Evolutionary conservation across 768 basidiomycete genomes (phyloP).

Genomic region (Boletus pseudopeckii): DNA sequence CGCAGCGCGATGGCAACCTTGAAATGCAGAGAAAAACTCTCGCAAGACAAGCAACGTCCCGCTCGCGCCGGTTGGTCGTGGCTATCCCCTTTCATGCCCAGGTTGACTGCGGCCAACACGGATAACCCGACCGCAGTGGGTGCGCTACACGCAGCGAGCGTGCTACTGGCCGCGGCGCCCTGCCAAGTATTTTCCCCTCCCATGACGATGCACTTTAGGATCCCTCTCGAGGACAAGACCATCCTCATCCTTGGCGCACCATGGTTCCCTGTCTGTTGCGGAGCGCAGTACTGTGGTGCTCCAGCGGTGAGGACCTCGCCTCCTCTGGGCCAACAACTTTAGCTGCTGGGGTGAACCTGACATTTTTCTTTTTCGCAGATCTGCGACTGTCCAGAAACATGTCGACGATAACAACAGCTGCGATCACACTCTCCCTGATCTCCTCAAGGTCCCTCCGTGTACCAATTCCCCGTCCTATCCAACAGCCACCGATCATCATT

Average conservation of each 20-base stretch:
- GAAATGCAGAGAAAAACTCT: not conserved
- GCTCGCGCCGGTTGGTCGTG: not conserved
- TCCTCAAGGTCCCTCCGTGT: not conserved
- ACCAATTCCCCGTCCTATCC: not conserved
- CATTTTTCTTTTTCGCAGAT: not conserved
- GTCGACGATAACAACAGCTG: not conserved
- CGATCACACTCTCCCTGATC: not conserved
- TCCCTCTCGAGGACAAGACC: conserved; percentile 18
- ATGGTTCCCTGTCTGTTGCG: conserved; percentile 2
- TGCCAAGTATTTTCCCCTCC: conserved; percentile 19
- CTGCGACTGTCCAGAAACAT: not conserved
- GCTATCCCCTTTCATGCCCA: conserved; percentile 2
- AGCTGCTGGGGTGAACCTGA: not conserved
- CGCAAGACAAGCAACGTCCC: not conserved
- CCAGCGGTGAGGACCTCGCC: not conserved
- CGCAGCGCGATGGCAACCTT: not conserved
- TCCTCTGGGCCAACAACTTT: not conserved
- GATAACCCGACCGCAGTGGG: conserved; percentile 16
- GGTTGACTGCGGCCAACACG: not conserved
- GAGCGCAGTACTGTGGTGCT: conserved; percentile 5
- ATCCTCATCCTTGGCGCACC: conserved; percentile 22
- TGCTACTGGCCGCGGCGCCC: conserved; percentile 26
- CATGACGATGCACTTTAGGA: conserved; percentile 22
- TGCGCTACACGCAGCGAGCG: conserved; percentile 21
- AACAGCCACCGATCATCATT: not conserved